Evolutionary conservation across 352 stramenopile genomes (phyloP), one percentile per base, ranked within the genome.

Genomic region (Globisporangium abappressorium): DNA sequence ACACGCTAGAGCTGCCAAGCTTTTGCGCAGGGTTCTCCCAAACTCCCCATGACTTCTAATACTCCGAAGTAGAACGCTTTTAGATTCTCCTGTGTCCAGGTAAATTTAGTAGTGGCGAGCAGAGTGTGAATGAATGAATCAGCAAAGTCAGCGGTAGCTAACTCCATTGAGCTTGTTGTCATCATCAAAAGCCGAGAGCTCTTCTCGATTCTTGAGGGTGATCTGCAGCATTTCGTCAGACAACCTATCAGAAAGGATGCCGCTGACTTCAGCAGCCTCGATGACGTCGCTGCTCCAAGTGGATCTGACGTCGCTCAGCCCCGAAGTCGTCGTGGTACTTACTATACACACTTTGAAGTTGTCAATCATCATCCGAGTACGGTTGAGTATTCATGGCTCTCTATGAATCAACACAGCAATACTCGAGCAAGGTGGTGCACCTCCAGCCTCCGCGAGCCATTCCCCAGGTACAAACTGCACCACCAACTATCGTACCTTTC

Each of bases 251-350:
- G 33, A 38, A 38, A 62, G 14, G 24, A 71, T 73, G 47, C 47
- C 56, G 36, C 38, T 66, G 34, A 56, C 63, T 12, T 58, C 68
- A 20, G 58, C 69, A 15, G 47, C 61, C 8, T 71, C 72, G 0
- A 79, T 81, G 75, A 63, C 71, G 22, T 72, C 70, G 64, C 57
- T 81, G 14, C 61, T 71, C 15, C 75, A 76, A 28, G 59, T 81
- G 8, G 75, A 81, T 33, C 58, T 81, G 5, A 34, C 57, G 24
- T 62, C 65, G 1, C 65, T 81, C 8, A 62, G 56, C 11, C 61
- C 72, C 2, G 72, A 79, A 6, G 57, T 68, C 11, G 56, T 73
- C 28, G 54, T 75, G 51, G 64, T 81, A 36, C 53, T 7, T 15
- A 38, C 7, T 38, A 9, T 38, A 15, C 15, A 22, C 41, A 6